phyloP scores from a whole-genome alignment of 2,329 filamentous ascomycete genomes.

The Neonectria magnoliae region DNA sequence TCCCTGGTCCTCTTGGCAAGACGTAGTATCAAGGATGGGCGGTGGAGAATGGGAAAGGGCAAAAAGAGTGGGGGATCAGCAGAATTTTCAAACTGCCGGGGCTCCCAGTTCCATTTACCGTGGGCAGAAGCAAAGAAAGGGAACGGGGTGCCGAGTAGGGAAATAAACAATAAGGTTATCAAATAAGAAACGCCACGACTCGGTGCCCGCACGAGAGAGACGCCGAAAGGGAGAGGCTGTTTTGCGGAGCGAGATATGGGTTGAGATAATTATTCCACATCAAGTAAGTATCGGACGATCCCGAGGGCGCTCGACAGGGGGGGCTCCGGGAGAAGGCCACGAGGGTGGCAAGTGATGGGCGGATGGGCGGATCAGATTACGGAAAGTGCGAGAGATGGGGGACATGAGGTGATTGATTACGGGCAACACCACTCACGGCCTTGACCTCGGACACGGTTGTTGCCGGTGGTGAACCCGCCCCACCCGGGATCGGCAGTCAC shows the following conservation, averaged over 20 bases:
- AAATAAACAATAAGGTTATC: not conserved
- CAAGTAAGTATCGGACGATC: not conserved
- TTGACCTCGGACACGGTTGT: not conserved
- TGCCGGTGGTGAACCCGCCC: too few relatives aligned
- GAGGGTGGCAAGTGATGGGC: not conserved
- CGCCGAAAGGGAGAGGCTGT: too few relatives aligned
- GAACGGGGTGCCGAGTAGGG: not conserved
- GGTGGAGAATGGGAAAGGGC: not conserved
- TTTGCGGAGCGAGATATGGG: too few relatives aligned
- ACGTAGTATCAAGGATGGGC: not conserved
- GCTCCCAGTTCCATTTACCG: not conserved
- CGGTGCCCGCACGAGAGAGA: not conserved
- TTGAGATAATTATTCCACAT: not conserved
- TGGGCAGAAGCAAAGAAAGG: not conserved
- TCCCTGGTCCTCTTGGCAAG: not conserved
- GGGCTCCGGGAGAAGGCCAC: too few relatives aligned
- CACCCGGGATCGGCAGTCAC: not conserved
- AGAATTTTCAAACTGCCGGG: not conserved
- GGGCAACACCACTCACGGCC: too few relatives aligned
- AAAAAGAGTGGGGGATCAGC: not conserved
- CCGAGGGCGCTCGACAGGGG: not conserved
- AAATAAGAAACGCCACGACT: not conserved
- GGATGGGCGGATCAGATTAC: not conserved
- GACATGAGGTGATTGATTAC: not conserved
- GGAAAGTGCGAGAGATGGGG: not conserved